Evolutionary conservation across 768 basidiomycete genomes (phyloP).

Genomic region (Leccinum olivaceopallidum): DNA sequence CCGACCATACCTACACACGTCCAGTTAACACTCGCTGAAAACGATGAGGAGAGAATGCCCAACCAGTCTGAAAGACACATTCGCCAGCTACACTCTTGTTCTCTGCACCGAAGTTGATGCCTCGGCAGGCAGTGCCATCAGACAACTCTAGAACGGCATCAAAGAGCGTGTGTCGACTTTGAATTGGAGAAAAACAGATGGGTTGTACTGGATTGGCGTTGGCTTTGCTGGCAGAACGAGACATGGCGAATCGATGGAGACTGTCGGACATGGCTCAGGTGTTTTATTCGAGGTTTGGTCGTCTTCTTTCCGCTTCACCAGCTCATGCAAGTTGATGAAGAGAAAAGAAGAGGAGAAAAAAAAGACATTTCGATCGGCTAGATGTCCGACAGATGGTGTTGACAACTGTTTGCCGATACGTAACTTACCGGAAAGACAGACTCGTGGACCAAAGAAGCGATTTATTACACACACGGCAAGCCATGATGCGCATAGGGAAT

Average conservation of each 20-base stretch:
- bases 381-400: constrained; percentile 17
- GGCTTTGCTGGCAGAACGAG: constrained; percentile 43
- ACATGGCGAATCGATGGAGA: constrained; percentile 43
- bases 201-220: constrained; percentile 38
- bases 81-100: constrained; percentile 92
- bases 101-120: constrained; percentile 92
- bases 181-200: constrained; percentile 34
- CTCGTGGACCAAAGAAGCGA: too few relatives aligned
- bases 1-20: constrained; percentile 88
- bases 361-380: constrained; percentile 4
- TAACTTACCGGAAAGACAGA: background rate
- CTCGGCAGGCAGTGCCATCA: constrained; percentile 86
- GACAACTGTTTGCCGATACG: constrained; percentile 21
- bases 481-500: background rate
- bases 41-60: constrained; percentile 31
- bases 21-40: constrained; percentile 16
- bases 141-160: constrained; percentile 85
- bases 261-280: constrained; percentile 17
- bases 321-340: constrained; percentile 46
- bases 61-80: constrained; percentile 99
- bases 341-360: constrained; percentile 42
- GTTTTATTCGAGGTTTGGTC: constrained; percentile 13
- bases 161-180: constrained; percentile 22
- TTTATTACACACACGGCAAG: background rate
- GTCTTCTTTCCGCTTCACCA: constrained; percentile 53